Evolutionary conservation across 2,329 filamentous ascomycete species (phyloP), one percentile per base, ranked within the genome.

Genomic region (Penicillium rolfsii): DNA sequence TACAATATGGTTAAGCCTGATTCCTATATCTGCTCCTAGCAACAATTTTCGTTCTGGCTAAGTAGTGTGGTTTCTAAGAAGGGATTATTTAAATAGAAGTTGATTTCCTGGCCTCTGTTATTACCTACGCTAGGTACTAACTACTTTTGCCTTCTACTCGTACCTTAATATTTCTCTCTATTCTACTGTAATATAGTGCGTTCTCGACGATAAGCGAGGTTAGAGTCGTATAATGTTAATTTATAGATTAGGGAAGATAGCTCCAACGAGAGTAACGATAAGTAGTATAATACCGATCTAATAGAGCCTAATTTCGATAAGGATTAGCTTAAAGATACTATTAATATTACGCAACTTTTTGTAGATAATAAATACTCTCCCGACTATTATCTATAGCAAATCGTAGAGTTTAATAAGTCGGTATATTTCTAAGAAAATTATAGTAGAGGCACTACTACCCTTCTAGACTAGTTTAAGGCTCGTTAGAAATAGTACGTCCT

Each of bases 361-460:
- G 55, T 58, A 40, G 59, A 67, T 52, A 67, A 67, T 49, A 28
- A 67, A 48, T 45, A 67, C 59, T 49, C 55, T 40, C 61, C 63
- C 8, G 61, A 67, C 36, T 67, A 64, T 43, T 67, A 67, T 55
- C 63, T 67, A 45, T 36, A 64, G 55, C 43, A 67, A 52, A 57
- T 67, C 33, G 19, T 35, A 40, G 58, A 65, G 57, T 67, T 67
- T 48, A 57, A 67, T 38, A 52, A 67, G 59, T 62, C 57, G 2
- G 57, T 60, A 28, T 67, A 67, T 40, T 65, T 38, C 4, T 24
- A 64, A 55, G 63, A 67, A 38, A 61, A 67, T 40, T 67, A 67
- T 59, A 55, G 61, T 12, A 60, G 61, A 55, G 65, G 63, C 26
- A 67, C 63, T 38, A 61, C 55, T 41, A 46, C 43, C 53, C 55